Conservation (phyloP, 768 basidiomycete genomes). For the Hericium erinaceus region DNA sequence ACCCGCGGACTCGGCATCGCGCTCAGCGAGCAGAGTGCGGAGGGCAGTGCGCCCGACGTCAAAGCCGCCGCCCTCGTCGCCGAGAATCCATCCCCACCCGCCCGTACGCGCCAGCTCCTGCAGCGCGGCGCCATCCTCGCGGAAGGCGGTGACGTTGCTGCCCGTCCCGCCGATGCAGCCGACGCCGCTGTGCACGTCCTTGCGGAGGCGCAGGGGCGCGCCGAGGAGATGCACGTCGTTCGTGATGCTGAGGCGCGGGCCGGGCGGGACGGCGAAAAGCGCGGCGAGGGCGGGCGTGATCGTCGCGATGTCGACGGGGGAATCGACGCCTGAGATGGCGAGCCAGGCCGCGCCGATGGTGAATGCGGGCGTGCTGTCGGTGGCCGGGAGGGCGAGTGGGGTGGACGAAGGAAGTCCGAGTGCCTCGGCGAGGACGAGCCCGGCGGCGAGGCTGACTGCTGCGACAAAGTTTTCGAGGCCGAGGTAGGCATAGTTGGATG, state of each 20-base stretch:
- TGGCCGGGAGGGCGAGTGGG: conserved; percentile 4
- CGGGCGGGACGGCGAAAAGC: conserved; percentile 48
- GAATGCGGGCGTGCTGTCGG: conserved; percentile 12
- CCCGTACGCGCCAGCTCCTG: conserved; percentile 1
- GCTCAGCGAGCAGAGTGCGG: conserved; percentile 52
- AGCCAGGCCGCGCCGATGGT: conserved; percentile 71
- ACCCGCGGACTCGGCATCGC: conserved; percentile 36
- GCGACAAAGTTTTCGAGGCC: conserved; percentile 48
- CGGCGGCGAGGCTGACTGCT: conserved; percentile 43
- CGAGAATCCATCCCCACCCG: conserved; percentile 4
- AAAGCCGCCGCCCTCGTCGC: conserved; percentile 64
- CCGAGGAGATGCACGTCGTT: conserved; percentile 86
- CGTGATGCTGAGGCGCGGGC: conserved; percentile 43
- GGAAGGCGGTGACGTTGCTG: conserved; percentile 63
- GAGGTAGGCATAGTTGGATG: conserved; percentile 83
- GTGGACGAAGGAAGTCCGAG: background rate
- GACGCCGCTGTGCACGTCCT: conserved; percentile 53
- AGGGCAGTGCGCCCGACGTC: conserved; percentile 71
- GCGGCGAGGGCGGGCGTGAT: conserved; percentile 45
- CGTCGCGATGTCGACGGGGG: conserved; percentile 47
- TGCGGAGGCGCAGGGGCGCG: conserved; percentile 57
- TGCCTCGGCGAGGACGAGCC: conserved; percentile 34
- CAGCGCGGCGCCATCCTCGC: conserved; percentile 18
- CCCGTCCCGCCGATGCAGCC: conserved; percentile 79
- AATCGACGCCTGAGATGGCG: conserved; percentile 77